Evolutionary conservation across 768 basidiomycete species (phyloP).

Genomic region (Suillus decipiens): DNA sequence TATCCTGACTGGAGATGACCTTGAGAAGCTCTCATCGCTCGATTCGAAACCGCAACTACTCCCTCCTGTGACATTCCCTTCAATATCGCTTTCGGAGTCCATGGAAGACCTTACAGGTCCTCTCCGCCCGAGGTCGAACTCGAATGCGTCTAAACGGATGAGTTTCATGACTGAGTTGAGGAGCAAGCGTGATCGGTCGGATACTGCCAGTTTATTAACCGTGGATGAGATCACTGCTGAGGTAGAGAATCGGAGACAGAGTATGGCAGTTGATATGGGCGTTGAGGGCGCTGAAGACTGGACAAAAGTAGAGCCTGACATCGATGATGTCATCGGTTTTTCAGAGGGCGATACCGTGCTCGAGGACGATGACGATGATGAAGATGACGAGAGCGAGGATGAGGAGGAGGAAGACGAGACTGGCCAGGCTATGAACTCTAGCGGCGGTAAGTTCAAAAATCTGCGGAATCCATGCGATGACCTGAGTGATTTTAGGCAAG

Average conservation of each 20-base stretch:
- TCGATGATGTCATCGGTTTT: conserved; percentile 49
- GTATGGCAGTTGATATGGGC: conserved; percentile 45
- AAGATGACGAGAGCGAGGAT: conserved; percentile 43
- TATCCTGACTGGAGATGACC: conserved; percentile 57
- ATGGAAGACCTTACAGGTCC: conserved; percentile 54
- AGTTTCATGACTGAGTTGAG: conserved; percentile 83
- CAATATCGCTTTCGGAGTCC: conserved; percentile 80
- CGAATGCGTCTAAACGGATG: conserved; percentile 58
- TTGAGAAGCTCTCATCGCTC: conserved; percentile 30
- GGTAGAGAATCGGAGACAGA: conserved; percentile 69
- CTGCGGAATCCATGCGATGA: conserved; percentile 9
- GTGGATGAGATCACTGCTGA: conserved; percentile 98
- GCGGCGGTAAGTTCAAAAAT: conserved; percentile 43
- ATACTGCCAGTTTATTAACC: conserved; percentile 90
- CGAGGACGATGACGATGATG: conserved; percentile 48
- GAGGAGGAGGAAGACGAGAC: conserved; percentile 50
- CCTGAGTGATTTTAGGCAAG: conserved; percentile 54
- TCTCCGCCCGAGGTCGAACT: conserved; percentile 43
- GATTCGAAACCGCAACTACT: conserved; percentile 57
- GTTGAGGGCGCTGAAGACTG: conserved; percentile 65
- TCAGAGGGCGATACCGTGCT: conserved; percentile 49
- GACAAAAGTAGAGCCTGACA: conserved; percentile 64
- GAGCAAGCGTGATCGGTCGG: conserved; percentile 80
- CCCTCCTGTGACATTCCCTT: conserved; percentile 77
- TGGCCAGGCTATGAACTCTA: conserved; percentile 55